A percentile compares a stretch with the other conserved stretches of the same genome.
phyloP scores from a whole-genome alignment of 192 early-diverging fungal species.

The Radiomyces spectabilis region DNA sequence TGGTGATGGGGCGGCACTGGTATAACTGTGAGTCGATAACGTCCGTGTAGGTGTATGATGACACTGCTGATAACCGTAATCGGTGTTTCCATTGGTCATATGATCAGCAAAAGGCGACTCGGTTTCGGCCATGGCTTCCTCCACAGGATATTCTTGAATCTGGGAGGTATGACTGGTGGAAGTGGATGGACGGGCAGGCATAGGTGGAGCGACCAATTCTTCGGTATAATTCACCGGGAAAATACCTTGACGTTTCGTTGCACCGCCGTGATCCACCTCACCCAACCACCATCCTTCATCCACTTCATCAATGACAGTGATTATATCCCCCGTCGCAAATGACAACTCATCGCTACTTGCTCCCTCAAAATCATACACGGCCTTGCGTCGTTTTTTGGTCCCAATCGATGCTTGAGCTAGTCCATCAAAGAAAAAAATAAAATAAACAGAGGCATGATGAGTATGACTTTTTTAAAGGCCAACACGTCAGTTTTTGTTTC shows the following conservation, averaged over 20 bases:
- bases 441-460: background rate
- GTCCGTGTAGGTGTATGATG: background rate
- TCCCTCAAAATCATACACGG: conserved; percentile 76
- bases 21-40: background rate
- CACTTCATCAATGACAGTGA: conserved; percentile 77
- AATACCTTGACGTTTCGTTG: conserved; percentile 63
- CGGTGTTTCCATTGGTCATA: background rate
- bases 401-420: conserved; percentile 5
- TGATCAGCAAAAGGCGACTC: background rate
- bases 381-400: conserved; percentile 54
- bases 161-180: background rate
- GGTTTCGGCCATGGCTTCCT: background rate
- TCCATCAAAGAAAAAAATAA: conserved; percentile 1
- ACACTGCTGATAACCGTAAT: background rate
- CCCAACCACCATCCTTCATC: conserved; percentile 97
- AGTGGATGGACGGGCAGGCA: background rate
- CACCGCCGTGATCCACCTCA: conserved; percentile 59
- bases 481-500: background rate
- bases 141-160: conserved; percentile 2
- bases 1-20: background rate
- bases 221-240: conserved; percentile 93
- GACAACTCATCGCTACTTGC: conserved; percentile 74
- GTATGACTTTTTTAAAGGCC: background rate
- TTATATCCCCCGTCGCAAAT: conserved; percentile 79
- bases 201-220: conserved; percentile 10